phyloP scores from a whole-genome alignment of 257 asterid genomes.

The Solanum peruvianum region DNA sequence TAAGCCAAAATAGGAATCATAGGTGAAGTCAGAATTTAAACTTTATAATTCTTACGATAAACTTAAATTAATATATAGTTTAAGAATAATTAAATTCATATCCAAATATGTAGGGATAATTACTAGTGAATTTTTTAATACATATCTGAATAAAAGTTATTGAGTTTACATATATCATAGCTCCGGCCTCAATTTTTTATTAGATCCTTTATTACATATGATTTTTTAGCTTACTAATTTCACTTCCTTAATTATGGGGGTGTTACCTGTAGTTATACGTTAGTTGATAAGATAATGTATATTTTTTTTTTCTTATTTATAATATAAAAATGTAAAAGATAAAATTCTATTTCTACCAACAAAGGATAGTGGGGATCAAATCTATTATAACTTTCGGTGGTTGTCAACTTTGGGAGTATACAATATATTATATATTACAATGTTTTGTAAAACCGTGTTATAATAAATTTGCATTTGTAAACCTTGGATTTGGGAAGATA shows the following conservation, averaged over 20 bases:
- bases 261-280: not conserved
- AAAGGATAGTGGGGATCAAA: not conserved
- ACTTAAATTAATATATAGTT: not conserved
- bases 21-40: not conserved
- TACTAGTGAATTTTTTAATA: not conserved
- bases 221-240: not conserved
- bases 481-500: not conserved
- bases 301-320: not conserved
- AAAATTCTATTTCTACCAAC: not conserved
- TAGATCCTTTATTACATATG: not conserved
- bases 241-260: not conserved
- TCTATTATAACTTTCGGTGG: conserved; percentile 1
- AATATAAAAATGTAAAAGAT: not conserved
- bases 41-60: not conserved
- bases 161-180: not conserved
- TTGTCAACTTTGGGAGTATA: not conserved
- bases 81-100: not conserved
- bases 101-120: not conserved
- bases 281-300: not conserved
- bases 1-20: not conserved
- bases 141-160: not conserved
- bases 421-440: not conserved
- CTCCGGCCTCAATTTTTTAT: not conserved
- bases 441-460: not conserved
- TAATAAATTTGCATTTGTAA: not conserved